These are phyloP conservation scores for Castanopsis chinensis DNA, from an alignment of 306 rosid species.

Conservation along the genomic window DNA sequence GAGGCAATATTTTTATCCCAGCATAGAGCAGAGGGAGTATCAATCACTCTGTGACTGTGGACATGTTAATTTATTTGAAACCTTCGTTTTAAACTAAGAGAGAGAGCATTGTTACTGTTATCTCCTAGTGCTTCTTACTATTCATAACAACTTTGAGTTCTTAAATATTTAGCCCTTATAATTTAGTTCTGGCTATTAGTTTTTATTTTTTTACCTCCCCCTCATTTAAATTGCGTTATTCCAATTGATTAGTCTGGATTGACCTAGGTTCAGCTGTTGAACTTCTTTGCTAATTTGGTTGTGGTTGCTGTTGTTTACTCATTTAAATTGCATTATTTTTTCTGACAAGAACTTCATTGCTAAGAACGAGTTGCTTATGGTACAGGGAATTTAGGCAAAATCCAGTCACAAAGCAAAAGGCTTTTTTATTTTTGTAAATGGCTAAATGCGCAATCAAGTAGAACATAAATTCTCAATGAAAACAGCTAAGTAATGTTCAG, in stretches of 20 bases:
- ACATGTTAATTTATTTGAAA: neutral
- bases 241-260: neutral
- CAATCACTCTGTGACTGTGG: neutral
- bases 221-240: neutral
- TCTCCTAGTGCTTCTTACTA: neutral
- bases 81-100: neutral
- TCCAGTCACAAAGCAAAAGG: neutral
- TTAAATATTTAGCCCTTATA: neutral
- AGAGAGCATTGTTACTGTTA: neutral
- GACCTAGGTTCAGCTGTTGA: neutral
- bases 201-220: no score
- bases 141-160: neutral
- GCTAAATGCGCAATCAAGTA: neutral
- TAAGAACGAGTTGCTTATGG: neutral
- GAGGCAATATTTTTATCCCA: no score
- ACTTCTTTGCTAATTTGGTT: no score
- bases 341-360: neutral
- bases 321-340: neutral
- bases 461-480: neutral
- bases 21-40: no score
- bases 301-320: no score
- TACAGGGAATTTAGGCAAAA: neutral
- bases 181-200: neutral
- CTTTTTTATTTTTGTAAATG: neutral
- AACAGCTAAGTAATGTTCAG: neutral